Evolutionary conservation across 139 green algal genomes (phyloP).

Genomic region (Asterochloris erici): DNA sequence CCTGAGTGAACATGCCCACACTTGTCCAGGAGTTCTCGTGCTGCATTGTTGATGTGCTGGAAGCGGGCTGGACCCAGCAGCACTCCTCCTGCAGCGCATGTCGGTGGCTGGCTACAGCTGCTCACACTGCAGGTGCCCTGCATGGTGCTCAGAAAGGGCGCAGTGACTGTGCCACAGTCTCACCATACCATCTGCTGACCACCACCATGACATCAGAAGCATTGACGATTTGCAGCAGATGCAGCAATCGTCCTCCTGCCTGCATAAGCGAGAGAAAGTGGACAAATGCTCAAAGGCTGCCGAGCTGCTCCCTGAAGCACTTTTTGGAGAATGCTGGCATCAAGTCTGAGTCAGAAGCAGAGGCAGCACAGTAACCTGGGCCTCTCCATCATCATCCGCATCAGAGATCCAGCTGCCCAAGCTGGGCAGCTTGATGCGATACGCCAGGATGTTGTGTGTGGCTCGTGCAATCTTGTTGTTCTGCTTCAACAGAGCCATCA

Average conservation of each 20-base stretch:
- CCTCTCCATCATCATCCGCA: background rate
- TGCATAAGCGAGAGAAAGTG: background rate
- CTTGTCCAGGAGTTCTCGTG: conserved; percentile 61
- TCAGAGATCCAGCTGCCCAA: background rate
- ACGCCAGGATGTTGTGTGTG: conserved; percentile 90
- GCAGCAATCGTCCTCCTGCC: conserved; percentile 75
- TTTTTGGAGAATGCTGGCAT: background rate
- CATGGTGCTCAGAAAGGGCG: conserved; percentile 33
- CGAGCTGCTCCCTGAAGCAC: background rate
- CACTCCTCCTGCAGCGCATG: conserved; percentile 15
- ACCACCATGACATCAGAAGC: conserved; percentile 61
- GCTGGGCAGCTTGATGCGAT: conserved; percentile 49
- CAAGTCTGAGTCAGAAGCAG: background rate
- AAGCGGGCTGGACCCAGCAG: conserved; percentile 77
- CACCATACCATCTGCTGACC: conserved; percentile 79
- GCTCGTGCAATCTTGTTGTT: conserved; percentile 75
- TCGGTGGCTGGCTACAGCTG: background rate
- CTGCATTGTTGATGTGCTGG: conserved; percentile 83
- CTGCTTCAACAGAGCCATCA: conserved; percentile 66
- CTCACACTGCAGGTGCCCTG: background rate
- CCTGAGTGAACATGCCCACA: background rate
- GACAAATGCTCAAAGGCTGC: background rate
- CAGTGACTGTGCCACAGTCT: conserved; percentile 45
- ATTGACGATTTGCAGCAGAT: conserved; percentile 66
- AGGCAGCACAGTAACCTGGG: background rate